Evolutionary conservation across 202 grass and related monocot genomes (phyloP), one percentile per base, ranked within the genome.

Genomic region (Miscanthus sacchariflorus): DNA sequence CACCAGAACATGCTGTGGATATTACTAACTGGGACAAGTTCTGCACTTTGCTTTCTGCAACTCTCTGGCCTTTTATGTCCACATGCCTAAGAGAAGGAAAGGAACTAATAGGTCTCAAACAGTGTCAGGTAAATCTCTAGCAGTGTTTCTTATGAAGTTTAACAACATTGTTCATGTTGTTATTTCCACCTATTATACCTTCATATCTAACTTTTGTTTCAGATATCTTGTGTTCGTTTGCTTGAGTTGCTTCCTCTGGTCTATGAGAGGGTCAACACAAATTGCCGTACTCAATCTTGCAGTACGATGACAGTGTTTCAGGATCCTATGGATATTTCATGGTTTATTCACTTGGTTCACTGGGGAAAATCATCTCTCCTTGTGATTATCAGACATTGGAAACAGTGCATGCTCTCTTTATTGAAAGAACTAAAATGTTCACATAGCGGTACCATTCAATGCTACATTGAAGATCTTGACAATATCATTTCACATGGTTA

Each of bases 301-400:
- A 59, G 43, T 78, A 43, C 56, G 69, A 65, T 23, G 25, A 86
- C 80, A 76, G 15, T 74, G 54, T 54, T 92, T 76, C 85, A 65
- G 6, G 79, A 85, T 40, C 64, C 76, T 86, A 76, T 46, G 88
- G 87, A 98, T 74, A 77, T 93, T 19, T 72, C 76, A 44, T 98
- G 93, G 96, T 80, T 95, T 63, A 89, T 70, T 69, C 79, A 91
- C 77, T 90, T 98, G 82, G 77, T 91, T 75, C 80, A 93, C 27
- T 98, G 96, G 96, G 93, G 96, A 25, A 96, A 91, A 87, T 98
- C 96, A 70, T 90, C 96, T 84, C 93, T 96, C 70, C 72, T 89
- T 85, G 90, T 93, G 70, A 81, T 98, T 76, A 88, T 15, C 70
- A 96, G 96, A 76, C 96, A 98, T 72, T 98, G 96, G 96, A 98